Conservation (phyloP, 75 land plant genomes). For the Sequoia sempervirens region DNA sequence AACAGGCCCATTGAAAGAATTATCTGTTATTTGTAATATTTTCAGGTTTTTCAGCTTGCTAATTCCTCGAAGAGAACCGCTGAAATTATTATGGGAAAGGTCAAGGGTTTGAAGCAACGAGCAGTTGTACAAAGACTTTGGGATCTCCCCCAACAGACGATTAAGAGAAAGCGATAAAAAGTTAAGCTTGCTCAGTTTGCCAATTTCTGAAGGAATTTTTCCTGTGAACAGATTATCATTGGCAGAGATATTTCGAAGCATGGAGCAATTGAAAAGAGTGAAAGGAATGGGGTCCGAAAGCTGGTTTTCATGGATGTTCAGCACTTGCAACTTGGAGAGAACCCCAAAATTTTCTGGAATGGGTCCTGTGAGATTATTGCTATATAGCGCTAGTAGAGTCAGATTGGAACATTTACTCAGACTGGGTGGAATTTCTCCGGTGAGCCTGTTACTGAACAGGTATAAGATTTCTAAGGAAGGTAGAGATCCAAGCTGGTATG, state of each 20-base stretch:
- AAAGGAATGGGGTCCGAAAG: conserved; percentile 52
- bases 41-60: conserved; percentile 36
- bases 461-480: conserved; percentile 41
- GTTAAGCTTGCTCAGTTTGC: conserved; percentile 35
- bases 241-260: conserved; percentile 25
- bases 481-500: conserved; percentile 45
- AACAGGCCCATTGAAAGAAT: conserved; percentile 50
- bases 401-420: conserved; percentile 44
- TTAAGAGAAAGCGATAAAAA: conserved; percentile 34
- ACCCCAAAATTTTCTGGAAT: conserved; percentile 49
- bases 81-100: conserved; percentile 27
- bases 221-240: conserved; percentile 34
- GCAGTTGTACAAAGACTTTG: conserved; percentile 49
- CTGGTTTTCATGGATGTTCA: conserved; percentile 31
- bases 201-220: conserved; percentile 41
- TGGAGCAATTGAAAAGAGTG: conserved; percentile 38
- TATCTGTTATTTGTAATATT: conserved; percentile 15
- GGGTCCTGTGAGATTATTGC: conserved; percentile 45
- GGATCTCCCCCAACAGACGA: conserved; percentile 39
- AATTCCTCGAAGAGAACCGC: conserved; percentile 29
- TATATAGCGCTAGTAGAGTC: conserved; percentile 38
- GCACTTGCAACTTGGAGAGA: conserved; percentile 31
- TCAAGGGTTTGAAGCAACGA: conserved; percentile 28
- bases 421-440: conserved; percentile 53
- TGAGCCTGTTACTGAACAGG: conserved; percentile 38